These are phyloP conservation scores for Tubosaeta sp. DNA, from an alignment of 768 basidiomycete species.

Conservation along the genomic window DNA sequence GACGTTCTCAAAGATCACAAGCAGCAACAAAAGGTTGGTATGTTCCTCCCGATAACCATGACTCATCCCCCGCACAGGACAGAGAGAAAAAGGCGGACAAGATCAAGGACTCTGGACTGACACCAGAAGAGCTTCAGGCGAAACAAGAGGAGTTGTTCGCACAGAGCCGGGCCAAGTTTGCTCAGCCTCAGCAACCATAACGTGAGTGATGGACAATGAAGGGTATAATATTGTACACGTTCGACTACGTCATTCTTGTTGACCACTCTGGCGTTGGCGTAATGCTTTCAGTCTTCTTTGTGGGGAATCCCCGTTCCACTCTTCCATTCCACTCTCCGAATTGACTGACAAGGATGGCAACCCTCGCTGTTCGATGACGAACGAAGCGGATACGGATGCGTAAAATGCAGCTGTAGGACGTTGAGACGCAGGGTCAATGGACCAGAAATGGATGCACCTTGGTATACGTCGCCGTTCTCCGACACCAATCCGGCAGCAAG, in stretches of 20 bases:
- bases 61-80: constrained; percentile 46
- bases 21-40: constrained; percentile 82
- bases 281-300: constrained; percentile 51
- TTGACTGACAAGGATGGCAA: constrained; percentile 49
- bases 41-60: neutral
- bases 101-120: constrained; percentile 81
- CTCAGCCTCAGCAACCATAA: constrained; percentile 45
- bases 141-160: constrained; percentile 92
- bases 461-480: constrained; percentile 52
- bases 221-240: constrained; percentile 21
- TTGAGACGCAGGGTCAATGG: constrained; percentile 11
- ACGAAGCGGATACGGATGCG: constrained; percentile 79
- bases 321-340: constrained; percentile 26
- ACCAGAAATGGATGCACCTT: constrained; percentile 46
- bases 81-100: constrained; percentile 91
- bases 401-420: constrained; percentile 55
- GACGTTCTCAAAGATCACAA: constrained; percentile 96
- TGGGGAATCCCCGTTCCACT: constrained; percentile 75
- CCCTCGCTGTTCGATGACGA: constrained; percentile 76
- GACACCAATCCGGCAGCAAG: constrained; percentile 67
- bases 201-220: constrained; percentile 2
- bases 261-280: constrained; percentile 35
- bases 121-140: constrained; percentile 83
- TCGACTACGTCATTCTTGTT: constrained; percentile 32
- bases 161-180: constrained; percentile 78